phyloP scores from a whole-genome alignment of 2,329 filamentous ascomycete genomes.

The Phialophora expanda region DNA sequence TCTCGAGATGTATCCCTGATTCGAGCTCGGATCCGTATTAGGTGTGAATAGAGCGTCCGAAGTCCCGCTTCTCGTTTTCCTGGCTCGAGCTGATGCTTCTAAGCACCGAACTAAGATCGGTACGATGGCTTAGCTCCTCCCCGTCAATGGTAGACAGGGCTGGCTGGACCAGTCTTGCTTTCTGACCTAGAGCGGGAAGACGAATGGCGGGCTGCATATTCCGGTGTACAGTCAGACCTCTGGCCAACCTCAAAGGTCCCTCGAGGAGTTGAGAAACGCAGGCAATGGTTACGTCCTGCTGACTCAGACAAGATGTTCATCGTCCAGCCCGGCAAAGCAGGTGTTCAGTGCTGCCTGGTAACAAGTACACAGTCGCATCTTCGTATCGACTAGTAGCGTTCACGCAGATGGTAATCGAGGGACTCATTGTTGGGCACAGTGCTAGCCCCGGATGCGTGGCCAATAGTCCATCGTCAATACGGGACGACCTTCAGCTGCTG shows the following conservation, averaged over 20 bases:
- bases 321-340: too few species aligned
- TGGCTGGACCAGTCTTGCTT: neutral
- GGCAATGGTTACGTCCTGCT: too few species aligned
- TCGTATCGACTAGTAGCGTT: too few species aligned
- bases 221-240: neutral
- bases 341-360: too few species aligned
- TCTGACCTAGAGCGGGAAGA: too few species aligned
- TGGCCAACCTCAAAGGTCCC: neutral
- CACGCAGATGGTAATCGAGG: neutral
- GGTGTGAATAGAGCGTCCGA: neutral
- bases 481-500: neutral
- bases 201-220: neutral
- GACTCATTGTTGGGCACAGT: neutral
- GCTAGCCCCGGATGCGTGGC: neutral
- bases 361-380: too few species aligned
- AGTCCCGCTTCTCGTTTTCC: neutral
- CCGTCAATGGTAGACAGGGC: neutral
- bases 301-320: too few species aligned
- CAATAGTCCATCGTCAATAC: neutral
- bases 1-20: too few species aligned
- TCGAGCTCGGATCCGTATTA: neutral
- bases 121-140: neutral
- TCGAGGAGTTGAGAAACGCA: too few species aligned
- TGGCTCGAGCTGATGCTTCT: neutral
- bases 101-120: neutral